These are phyloP conservation scores for Pelargonium nanum DNA, from an alignment of 345 rosid genomes.

Conservation along the genomic window DNA sequence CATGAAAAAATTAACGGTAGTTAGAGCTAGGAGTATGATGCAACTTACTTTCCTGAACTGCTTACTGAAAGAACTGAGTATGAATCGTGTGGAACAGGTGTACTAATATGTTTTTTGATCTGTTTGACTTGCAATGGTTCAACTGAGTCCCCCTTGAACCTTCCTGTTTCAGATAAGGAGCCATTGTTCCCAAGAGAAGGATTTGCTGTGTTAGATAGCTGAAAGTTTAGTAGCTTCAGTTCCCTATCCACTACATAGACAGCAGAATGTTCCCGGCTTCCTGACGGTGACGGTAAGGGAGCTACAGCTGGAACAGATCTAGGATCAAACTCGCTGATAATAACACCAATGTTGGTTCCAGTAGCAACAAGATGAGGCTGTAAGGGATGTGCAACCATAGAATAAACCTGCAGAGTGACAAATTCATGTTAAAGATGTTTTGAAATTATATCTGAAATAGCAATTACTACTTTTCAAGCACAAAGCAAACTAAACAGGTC, in stretches of 20 bases:
- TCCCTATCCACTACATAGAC: slow-evolving; percentile 81
- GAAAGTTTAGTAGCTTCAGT: slow-evolving; percentile 77
- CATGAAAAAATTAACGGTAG: no score
- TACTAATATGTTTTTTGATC: slow-evolving; percentile 75
- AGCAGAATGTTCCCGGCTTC: slow-evolving; percentile 92
- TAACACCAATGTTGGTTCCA: slow-evolving; percentile 91
- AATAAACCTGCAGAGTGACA: slow-evolving; percentile 71
- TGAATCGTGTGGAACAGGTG: slow-evolving; percentile 95
- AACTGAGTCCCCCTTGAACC: slow-evolving; percentile 62
- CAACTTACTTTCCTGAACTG: slow-evolving; percentile 94
- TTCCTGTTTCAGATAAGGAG: slow-evolving; percentile 74
- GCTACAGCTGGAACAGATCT: slow-evolving; percentile 88
- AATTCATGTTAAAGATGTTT: no score
- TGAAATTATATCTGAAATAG: no score
- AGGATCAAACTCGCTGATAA: slow-evolving; percentile 90
- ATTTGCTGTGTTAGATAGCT: slow-evolving; percentile 65
- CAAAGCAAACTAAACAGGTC: no score
- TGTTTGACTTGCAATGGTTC: slow-evolving; percentile 79
- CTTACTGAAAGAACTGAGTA: slow-evolving; percentile 89
- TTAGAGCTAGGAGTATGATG: background rate
- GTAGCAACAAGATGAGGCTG: slow-evolving; percentile 98
- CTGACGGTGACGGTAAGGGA: slow-evolving; percentile 68
- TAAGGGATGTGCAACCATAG: slow-evolving; percentile 95
- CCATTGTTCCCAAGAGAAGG: slow-evolving; percentile 86
- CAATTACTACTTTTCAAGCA: no score